A percentile compares a stretch with the other conserved stretches of the same genome.
Evolutionary conservation across 2,329 filamentous ascomycete genomes (phyloP).

Genomic region (Phaeosphaeriaceae sp.): DNA sequence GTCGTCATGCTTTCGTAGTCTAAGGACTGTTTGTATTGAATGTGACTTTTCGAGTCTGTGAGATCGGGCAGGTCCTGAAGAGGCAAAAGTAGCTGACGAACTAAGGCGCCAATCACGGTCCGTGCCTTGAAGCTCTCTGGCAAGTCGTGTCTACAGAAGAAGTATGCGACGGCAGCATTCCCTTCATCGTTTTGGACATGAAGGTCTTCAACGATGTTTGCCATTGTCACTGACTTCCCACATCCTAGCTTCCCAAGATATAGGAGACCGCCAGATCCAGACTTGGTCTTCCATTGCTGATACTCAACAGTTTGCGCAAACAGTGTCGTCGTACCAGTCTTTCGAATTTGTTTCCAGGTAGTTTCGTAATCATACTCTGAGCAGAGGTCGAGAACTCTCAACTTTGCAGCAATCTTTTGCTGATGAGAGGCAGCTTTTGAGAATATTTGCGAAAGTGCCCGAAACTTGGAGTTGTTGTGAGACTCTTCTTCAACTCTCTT

Average conservation of each 20-base stretch:
- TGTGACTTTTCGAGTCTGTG: not conserved
- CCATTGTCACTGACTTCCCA: slow-evolving; percentile 56
- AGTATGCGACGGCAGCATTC: slow-evolving; percentile 23
- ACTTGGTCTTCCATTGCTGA: slow-evolving; percentile 32
- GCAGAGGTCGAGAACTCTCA: slow-evolving; percentile 49
- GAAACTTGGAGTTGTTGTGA: slow-evolving; percentile 31
- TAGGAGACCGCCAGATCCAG: slow-evolving; percentile 39
- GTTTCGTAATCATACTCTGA: slow-evolving; percentile 52
- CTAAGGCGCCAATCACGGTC: slow-evolving; percentile 31
- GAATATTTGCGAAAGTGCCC: slow-evolving; percentile 19
- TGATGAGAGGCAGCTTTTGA: slow-evolving; percentile 23
- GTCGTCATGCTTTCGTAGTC: slow-evolving; percentile 20
- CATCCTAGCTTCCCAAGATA: slow-evolving; percentile 53
- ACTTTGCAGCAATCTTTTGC: slow-evolving; percentile 24
- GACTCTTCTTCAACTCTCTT: slow-evolving; percentile 28
- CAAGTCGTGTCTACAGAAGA: slow-evolving; percentile 34
- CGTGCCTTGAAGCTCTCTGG: slow-evolving; percentile 29
- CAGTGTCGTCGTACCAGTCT: slow-evolving; percentile 46
- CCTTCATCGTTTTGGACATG: slow-evolving; percentile 7
- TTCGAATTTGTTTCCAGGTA: slow-evolving; percentile 54
- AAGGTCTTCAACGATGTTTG: slow-evolving; percentile 51
- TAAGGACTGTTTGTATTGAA: too few relatives aligned
- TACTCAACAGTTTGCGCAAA: slow-evolving; percentile 34
- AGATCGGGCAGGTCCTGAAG: not conserved
- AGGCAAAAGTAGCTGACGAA: slow-evolving; percentile 46